These are phyloP conservation scores for Tetrahymena malaccensis DNA, from an alignment of 73 alveolate species.

Conservation along the genomic window DNA sequence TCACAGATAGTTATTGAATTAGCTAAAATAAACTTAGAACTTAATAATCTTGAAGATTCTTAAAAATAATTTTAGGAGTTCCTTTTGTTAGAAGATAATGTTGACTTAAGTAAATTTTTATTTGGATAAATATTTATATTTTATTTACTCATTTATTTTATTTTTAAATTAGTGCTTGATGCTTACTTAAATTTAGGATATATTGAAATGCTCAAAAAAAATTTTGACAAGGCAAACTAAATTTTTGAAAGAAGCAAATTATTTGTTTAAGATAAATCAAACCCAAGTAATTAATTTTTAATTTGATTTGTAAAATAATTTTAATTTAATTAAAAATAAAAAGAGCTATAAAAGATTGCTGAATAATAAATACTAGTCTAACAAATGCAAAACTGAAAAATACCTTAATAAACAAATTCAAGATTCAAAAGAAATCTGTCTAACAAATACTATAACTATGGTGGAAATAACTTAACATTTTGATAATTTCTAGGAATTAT, in stretches of 20 bases:
- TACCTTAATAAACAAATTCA: neutral
- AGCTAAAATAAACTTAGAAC: neutral
- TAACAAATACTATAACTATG: too few relatives aligned
- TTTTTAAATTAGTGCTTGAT: neutral
- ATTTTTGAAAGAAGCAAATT: neutral
- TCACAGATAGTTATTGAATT: neutral
- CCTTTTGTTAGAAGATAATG: neutral
- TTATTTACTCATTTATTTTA: neutral
- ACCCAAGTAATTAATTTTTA: neutral
- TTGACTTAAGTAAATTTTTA: neutral
- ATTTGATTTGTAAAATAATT: neutral
- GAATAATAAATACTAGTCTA: neutral
- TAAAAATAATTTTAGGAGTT: neutral
- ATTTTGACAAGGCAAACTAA: neutral
- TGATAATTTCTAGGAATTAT: too few relatives aligned
- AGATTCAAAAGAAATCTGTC: neutral
- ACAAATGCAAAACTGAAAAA: neutral
- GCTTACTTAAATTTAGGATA: neutral
- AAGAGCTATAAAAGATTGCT: neutral
- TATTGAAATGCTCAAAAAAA: neutral
- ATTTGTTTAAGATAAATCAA: neutral
- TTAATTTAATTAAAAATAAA: neutral
- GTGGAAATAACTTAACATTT: too few relatives aligned
- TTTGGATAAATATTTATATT: neutral
- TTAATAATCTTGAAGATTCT: neutral